Conservation (phyloP, 352 stramenopile species). For the Pythium brassicae region DNA sequence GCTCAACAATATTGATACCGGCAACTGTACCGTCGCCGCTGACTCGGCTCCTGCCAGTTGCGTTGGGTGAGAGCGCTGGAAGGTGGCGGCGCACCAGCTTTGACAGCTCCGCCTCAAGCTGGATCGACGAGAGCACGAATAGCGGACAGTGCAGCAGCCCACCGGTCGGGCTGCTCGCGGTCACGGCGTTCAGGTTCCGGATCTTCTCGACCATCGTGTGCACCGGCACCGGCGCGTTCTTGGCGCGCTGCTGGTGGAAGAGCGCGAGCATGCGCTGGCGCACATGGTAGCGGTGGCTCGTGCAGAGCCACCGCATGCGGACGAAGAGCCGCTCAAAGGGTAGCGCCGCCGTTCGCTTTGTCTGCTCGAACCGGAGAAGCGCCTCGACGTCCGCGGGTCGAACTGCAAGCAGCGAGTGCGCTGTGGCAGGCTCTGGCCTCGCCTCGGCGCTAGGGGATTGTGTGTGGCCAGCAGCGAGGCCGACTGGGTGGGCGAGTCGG, state of each 20-base stretch:
- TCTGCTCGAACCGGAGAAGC: conserved; percentile 28
- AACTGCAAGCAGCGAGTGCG: conserved; percentile 9
- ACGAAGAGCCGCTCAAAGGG: conserved; percentile 34
- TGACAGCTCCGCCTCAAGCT: conserved; percentile 29
- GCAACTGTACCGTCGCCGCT: conserved; percentile 4
- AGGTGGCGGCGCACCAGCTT: conserved; percentile 17
- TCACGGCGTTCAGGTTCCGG: conserved; percentile 7
- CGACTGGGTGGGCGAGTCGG: conserved; percentile 16
- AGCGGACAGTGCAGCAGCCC: conserved; percentile 33
- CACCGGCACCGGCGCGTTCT: conserved; percentile 12
- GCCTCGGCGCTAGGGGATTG: too few species aligned
- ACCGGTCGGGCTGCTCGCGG: conserved; percentile 7
- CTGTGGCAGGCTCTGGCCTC: neutral
- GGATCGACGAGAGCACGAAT: conserved; percentile 23
- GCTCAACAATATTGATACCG: conserved; percentile 3
- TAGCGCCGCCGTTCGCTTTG: conserved; percentile 16
- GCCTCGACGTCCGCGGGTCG: conserved; percentile 22
- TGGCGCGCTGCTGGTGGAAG: conserved; percentile 29
- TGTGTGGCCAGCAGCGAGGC: neutral
- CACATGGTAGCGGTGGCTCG: conserved; percentile 48
- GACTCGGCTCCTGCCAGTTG: neutral
- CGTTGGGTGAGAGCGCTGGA: neutral
- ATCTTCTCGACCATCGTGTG: conserved; percentile 12
- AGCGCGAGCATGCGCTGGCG: conserved; percentile 48
- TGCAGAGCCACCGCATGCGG: conserved; percentile 38